phyloP scores from a whole-genome alignment of 805 yeast genomes.

The Saccharomyces paradoxus region DNA sequence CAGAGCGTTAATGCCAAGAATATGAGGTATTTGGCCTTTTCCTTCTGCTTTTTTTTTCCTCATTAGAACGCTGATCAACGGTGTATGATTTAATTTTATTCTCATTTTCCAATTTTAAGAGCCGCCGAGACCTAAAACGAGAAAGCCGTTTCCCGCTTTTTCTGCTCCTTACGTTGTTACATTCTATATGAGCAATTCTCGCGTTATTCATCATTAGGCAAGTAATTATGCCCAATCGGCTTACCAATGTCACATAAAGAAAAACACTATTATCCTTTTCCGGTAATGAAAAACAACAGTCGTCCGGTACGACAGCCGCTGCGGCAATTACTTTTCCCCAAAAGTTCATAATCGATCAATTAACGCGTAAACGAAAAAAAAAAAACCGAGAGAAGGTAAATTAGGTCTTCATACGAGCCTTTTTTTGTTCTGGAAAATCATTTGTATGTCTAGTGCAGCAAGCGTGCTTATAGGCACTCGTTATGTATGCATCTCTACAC shows the following conservation, averaged over 20 bases:
- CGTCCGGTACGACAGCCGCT: background rate
- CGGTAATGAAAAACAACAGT: background rate
- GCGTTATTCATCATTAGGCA: background rate
- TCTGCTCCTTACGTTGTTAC: background rate
- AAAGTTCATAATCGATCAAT: background rate
- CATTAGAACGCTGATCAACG: background rate
- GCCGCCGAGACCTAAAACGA: constrained; percentile 1
- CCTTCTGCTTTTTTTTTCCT: too few relatives aligned
- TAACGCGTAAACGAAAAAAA: background rate
- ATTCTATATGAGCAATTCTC: background rate
- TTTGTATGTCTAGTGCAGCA: background rate
- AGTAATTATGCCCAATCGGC: background rate
- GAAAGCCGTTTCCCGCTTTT: background rate
- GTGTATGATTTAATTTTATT: background rate
- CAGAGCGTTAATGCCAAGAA: too few relatives aligned
- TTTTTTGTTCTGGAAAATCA: background rate
- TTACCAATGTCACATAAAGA: background rate
- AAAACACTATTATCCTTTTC: background rate
- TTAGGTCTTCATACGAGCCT: background rate
- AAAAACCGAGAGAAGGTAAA: background rate
- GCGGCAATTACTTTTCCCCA: background rate
- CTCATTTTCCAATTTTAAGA: constrained; percentile 7
- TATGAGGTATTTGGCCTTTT: too few relatives aligned
- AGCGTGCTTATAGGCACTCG: background rate
- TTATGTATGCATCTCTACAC: background rate